Conservation (phyloP, 345 rosid species). For the Jatropha curcas region DNA sequence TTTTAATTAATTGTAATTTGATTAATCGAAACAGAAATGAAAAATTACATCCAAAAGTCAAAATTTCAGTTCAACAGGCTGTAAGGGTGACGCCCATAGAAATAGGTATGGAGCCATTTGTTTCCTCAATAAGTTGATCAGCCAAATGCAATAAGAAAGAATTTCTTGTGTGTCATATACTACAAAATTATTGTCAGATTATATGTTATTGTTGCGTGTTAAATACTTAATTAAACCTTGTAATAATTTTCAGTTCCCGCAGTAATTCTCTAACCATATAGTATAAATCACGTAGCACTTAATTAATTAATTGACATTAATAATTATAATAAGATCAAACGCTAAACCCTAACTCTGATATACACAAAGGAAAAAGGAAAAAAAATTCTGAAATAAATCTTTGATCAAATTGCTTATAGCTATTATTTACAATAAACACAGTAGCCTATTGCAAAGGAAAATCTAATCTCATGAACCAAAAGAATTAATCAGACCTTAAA, state of each 20-base stretch:
- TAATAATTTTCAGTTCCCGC: background rate
- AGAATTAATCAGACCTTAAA: too few relatives aligned
- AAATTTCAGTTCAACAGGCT: background rate
- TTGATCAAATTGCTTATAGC: too few relatives aligned
- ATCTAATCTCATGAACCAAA: too few relatives aligned
- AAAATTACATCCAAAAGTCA: background rate
- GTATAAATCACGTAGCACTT: background rate
- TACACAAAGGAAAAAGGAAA: too few relatives aligned
- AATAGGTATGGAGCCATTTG: background rate
- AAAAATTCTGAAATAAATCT: too few relatives aligned
- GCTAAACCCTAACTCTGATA: too few relatives aligned
- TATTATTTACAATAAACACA: too few relatives aligned
- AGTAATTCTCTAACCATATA: background rate
- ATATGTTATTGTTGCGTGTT: slow-evolving; percentile 1
- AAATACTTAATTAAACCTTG: background rate
- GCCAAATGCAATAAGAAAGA: background rate
- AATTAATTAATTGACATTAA: background rate
- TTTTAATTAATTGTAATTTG: background rate
- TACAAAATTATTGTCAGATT: too few relatives aligned
- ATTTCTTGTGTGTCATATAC: background rate
- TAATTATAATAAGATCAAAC: background rate
- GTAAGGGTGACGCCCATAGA: background rate
- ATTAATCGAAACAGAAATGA: background rate
- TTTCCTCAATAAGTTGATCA: background rate
- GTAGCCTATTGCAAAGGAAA: too few relatives aligned